These are phyloP conservation scores for Macrolepiota fuliginosa DNA, from an alignment of 768 basidiomycete species.

Conservation along the genomic window DNA sequence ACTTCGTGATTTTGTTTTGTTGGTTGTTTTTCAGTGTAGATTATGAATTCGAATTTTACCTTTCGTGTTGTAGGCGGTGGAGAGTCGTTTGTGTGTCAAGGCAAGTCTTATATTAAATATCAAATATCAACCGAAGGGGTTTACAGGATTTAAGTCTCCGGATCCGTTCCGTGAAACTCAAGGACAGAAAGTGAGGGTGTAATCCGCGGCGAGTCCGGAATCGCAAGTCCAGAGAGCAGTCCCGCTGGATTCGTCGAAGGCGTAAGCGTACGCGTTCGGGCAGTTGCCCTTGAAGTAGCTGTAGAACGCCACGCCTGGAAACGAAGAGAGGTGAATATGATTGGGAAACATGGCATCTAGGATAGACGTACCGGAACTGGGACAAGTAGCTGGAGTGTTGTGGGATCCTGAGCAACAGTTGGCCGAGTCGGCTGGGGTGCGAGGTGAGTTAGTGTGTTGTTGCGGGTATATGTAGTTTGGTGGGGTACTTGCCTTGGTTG, in stretches of 20 bases:
- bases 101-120: too few species aligned
- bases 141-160: too few species aligned
- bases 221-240: slow-evolving; percentile 54
- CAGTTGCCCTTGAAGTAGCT: slow-evolving; percentile 17
- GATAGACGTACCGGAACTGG: slow-evolving; percentile 22
- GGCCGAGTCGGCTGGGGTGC: slow-evolving; percentile 25
- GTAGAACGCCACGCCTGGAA: slow-evolving; percentile 15
- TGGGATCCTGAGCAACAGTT: slow-evolving; percentile 35
- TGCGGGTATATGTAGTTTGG: background rate
- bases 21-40: too few species aligned
- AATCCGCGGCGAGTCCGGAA: slow-evolving; percentile 36
- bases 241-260: slow-evolving; percentile 22
- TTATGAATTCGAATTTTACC: too few species aligned
- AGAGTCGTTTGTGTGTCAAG: too few species aligned
- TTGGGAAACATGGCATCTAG: too few species aligned
- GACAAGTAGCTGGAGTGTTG: slow-evolving; percentile 33
- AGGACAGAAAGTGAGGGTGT: slow-evolving; percentile 49
- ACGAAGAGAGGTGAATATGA: too few species aligned
- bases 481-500: slow-evolving; percentile 20
- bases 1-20: background rate
- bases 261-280: background rate
- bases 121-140: too few species aligned
- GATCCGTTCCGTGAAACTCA: too few species aligned
- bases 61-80: too few species aligned
- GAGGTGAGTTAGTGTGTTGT: background rate